A percentile compares a stretch with the other conserved stretches of the same genome.
Evolutionary conservation across 2,329 filamentous ascomycete species (phyloP).

Genomic region (Alternaria metachromatica): DNA sequence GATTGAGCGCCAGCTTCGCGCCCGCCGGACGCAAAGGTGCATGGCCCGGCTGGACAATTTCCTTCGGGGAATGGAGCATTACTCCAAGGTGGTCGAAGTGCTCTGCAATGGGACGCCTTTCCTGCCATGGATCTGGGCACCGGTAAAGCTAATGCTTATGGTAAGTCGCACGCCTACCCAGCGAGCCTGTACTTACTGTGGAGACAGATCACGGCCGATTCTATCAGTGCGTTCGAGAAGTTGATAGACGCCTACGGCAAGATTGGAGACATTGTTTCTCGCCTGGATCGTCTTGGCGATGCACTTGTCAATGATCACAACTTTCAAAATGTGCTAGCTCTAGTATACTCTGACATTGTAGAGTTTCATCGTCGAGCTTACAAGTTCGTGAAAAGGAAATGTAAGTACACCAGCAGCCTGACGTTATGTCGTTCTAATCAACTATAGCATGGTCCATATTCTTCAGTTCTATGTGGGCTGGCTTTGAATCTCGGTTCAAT

Average conservation of each 20-base stretch:
- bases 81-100: slow-evolving; percentile 43
- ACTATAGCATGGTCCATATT: neutral
- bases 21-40: slow-evolving; percentile 49
- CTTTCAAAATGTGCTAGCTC: neutral
- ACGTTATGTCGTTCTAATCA: neutral
- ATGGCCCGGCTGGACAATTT: slow-evolving; percentile 54
- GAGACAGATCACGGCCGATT: neutral
- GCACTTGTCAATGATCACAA: neutral
- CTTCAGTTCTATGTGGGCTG: neutral
- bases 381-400: neutral
- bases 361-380: neutral
- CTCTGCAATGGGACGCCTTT: slow-evolving; percentile 57
- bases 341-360: neutral
- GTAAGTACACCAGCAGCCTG: neutral
- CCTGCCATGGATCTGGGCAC: slow-evolving; percentile 54
- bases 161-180: neutral
- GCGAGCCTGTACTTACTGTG: neutral
- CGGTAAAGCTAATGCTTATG: slow-evolving; percentile 23
- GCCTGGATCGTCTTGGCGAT: neutral
- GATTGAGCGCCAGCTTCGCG: slow-evolving; percentile 51
- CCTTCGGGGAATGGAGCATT: slow-evolving; percentile 49
- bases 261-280: neutral
- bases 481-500: neutral
- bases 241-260: neutral
- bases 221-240: neutral